These are phyloP conservation scores for Pseudozyma thailandica DNA, from an alignment of 1,284 basidiomycete genomes.

Conservation along the genomic window DNA sequence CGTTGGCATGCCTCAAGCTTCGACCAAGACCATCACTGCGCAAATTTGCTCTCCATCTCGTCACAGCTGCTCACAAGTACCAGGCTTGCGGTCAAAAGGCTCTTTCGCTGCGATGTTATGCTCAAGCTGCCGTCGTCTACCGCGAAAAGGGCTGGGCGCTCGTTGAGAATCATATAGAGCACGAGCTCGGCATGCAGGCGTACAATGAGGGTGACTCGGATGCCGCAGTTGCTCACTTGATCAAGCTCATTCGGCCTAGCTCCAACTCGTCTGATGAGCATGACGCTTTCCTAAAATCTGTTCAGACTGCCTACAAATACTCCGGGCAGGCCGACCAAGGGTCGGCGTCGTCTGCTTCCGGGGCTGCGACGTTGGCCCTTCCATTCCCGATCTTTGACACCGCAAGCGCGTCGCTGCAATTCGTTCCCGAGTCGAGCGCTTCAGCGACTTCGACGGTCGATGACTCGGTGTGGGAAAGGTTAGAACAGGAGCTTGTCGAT, in stretches of 20 bases:
- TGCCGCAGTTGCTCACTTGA: slow-evolving; percentile 70
- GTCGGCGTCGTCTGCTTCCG: neutral
- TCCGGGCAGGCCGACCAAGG: slow-evolving; percentile 5
- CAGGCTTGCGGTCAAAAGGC: slow-evolving; percentile 71
- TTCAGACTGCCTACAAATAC: slow-evolving; percentile 70
- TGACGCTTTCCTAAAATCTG: slow-evolving; percentile 69
- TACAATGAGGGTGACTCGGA: slow-evolving; percentile 71
- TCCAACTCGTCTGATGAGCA: slow-evolving; percentile 62
- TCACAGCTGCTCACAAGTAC: slow-evolving; percentile 71
- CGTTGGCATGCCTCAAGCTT: slow-evolving; percentile 68
- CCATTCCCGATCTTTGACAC: slow-evolving; percentile 19
- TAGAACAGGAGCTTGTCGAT: slow-evolving; percentile 32
- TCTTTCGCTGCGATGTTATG: slow-evolving; percentile 50
- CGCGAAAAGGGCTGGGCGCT: slow-evolving; percentile 68
- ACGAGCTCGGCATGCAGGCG: slow-evolving; percentile 71
- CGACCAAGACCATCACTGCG: slow-evolving; percentile 65
- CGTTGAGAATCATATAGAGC: slow-evolving; percentile 70
- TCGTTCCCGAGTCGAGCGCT: slow-evolving; percentile 26
- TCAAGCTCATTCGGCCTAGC: slow-evolving; percentile 55
- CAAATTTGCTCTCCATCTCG: slow-evolving; percentile 70
- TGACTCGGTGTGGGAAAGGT: slow-evolving; percentile 26
- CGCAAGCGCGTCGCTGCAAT: slow-evolving; percentile 12
- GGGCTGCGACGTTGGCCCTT: slow-evolving; percentile 1
- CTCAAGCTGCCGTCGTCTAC: slow-evolving; percentile 46
- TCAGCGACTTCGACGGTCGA: slow-evolving; percentile 11